phyloP scores from a whole-genome alignment of 1,139 yeast genomes.

The Wickerhamiella infanticola region DNA sequence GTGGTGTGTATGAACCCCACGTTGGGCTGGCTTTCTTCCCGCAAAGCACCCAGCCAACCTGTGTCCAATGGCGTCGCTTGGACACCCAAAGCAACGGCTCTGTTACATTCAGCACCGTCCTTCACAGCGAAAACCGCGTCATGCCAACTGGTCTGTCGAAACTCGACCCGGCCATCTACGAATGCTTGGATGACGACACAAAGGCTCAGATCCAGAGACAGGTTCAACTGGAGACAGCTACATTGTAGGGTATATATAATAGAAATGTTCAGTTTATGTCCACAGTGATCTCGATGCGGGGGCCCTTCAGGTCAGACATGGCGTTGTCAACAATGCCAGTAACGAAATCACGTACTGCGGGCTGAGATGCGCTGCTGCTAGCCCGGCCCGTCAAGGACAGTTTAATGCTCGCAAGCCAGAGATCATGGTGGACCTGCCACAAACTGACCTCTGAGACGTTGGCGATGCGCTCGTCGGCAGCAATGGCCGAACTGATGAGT shows the following conservation, averaged over 20 bases:
- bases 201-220: slow-evolving; percentile 35
- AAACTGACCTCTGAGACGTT: slow-evolving; percentile 23
- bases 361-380: background rate
- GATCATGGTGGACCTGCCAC: slow-evolving; percentile 31
- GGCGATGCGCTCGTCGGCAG: slow-evolving; percentile 18
- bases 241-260: background rate
- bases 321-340: background rate
- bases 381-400: slow-evolving; percentile 23
- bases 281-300: background rate
- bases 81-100: slow-evolving; percentile 11
- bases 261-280: background rate
- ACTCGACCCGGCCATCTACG: slow-evolving; percentile 43
- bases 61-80: slow-evolving; percentile 22
- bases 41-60: slow-evolving; percentile 53
- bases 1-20: slow-evolving; percentile 66
- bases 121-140: slow-evolving; percentile 20
- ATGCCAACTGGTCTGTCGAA: slow-evolving; percentile 48
- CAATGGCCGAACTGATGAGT: slow-evolving; percentile 17
- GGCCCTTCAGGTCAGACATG: background rate
- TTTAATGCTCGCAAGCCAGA: slow-evolving; percentile 27
- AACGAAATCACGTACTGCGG: background rate
- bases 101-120: slow-evolving; percentile 36
- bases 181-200: slow-evolving; percentile 40
- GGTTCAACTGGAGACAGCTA: slow-evolving; percentile 1
- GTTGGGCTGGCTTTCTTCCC: slow-evolving; percentile 70